Conservation (phyloP, 768 basidiomycete species). For the Agaricus sinodeliciosus region DNA sequence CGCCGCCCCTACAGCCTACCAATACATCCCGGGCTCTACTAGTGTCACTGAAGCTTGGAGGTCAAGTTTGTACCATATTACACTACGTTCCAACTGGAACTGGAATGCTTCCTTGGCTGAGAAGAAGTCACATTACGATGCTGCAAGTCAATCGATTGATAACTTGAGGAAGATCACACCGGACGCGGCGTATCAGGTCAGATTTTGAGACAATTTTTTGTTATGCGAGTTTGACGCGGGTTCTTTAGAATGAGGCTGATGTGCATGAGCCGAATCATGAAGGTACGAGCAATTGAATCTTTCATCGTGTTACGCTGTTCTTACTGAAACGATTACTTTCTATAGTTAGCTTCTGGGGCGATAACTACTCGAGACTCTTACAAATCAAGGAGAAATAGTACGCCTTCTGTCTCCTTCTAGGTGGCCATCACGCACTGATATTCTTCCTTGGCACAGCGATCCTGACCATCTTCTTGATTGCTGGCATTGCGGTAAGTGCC, state of each 20-base stretch:
- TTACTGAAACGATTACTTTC: background rate
- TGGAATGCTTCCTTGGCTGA: conserved; percentile 37
- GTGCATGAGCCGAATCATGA: conserved; percentile 40
- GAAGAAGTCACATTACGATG: conserved; percentile 25
- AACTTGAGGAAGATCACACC: conserved; percentile 35
- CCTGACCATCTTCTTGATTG: conserved; percentile 41
- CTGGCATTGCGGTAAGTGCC: conserved; percentile 43
- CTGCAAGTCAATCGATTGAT: conserved; percentile 31
- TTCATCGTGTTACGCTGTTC: background rate
- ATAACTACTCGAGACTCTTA: conserved; percentile 32
- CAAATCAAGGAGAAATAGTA: conserved; percentile 42
- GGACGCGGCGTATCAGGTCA: conserved; percentile 36
- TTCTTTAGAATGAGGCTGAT: conserved; percentile 39
- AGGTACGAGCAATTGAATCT: conserved; percentile 19
- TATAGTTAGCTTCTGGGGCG: conserved; percentile 38
- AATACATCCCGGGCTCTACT: conserved; percentile 24
- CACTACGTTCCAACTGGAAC: conserved; percentile 35
- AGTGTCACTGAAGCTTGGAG: conserved; percentile 42
- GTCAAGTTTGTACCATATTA: conserved; percentile 38
- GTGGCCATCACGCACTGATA: background rate
- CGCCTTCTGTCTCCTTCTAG: conserved; percentile 12
- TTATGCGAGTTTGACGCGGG: background rate
- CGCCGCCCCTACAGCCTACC: conserved; percentile 29
- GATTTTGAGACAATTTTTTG: background rate
- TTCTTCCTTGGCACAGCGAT: conserved; percentile 25